These are phyloP conservation scores for Colletotrichum plurivorum DNA, from an alignment of 2,329 filamentous ascomycete genomes.

Conservation along the genomic window DNA sequence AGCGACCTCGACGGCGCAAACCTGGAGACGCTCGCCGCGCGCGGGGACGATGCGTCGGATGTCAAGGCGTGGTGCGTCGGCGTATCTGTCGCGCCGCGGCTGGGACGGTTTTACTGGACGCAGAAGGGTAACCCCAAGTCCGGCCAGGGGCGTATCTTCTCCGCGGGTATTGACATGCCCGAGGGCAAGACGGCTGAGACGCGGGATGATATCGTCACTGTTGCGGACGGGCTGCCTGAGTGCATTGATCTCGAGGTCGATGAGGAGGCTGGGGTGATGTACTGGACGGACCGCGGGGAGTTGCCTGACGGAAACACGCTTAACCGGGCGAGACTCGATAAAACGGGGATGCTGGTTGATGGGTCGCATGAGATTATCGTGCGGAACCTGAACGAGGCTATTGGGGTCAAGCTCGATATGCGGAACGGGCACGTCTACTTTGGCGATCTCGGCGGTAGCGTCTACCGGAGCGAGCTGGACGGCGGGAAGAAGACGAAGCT, in stretches of 20 bases:
- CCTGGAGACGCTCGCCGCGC: constrained; percentile 57
- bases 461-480: constrained; percentile 54
- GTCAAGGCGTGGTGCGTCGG: constrained; percentile 68
- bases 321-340: constrained; percentile 52
- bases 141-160: constrained; percentile 65
- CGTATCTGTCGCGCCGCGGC: constrained; percentile 59
- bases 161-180: constrained; percentile 59
- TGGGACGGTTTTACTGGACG: constrained; percentile 69
- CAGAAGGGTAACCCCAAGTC: constrained; percentile 71
- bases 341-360: constrained; percentile 30
- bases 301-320: constrained; percentile 67
- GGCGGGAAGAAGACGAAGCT: constrained; percentile 47
- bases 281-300: constrained; percentile 75
- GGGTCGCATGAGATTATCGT: constrained; percentile 47
- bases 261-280: constrained; percentile 58
- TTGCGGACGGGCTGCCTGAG: constrained; percentile 64
- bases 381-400: constrained; percentile 60
- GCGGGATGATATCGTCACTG: constrained; percentile 57
- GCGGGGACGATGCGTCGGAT: constrained; percentile 50
- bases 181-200: constrained; percentile 48
- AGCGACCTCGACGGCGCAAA: constrained; percentile 56
- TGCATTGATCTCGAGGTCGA: constrained; percentile 72
- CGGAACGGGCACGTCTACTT: constrained; percentile 53
- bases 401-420: constrained; percentile 59
- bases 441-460: constrained; percentile 56